phyloP scores from a whole-genome alignment of 306 rosid species.

The Fragaria ananassa region DNA sequence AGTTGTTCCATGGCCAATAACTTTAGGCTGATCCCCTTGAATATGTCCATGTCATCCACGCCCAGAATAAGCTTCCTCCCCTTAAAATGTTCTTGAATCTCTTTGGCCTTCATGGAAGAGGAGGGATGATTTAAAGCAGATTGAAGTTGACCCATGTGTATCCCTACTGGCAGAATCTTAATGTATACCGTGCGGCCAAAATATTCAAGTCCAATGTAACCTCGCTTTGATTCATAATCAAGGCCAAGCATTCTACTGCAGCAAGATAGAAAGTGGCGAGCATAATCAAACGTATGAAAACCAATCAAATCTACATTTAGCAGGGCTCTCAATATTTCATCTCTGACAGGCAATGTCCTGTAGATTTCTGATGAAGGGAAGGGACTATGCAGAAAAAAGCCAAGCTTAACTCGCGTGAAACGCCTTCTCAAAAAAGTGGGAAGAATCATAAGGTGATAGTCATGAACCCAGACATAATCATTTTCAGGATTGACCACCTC shows the following conservation, averaged over 20 bases:
- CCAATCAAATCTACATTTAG: conserved; percentile 80
- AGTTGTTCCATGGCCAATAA: conserved; percentile 70
- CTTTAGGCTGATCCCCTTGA: conserved; percentile 76
- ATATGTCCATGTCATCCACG: conserved; percentile 84
- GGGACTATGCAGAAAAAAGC: conserved; percentile 79
- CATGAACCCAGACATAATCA: conserved; percentile 90
- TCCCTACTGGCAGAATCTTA: conserved; percentile 73
- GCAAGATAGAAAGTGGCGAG: conserved; percentile 84
- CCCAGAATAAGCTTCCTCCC: conserved; percentile 71
- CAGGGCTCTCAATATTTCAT: conserved; percentile 67
- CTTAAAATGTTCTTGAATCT: conserved; percentile 45
- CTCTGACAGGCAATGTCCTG: conserved; percentile 71
- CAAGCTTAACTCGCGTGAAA: conserved; percentile 58
- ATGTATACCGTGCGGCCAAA: conserved; percentile 73
- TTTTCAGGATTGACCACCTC: conserved; percentile 70
- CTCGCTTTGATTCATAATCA: conserved; percentile 69
- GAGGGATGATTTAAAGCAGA: conserved; percentile 56
- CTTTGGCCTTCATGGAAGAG: conserved; percentile 47
- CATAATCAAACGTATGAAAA: conserved; percentile 87
- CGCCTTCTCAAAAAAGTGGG: conserved; percentile 78
- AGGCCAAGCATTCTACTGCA: conserved; percentile 85
- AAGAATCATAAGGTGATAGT: conserved; percentile 91
- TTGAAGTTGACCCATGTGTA: conserved; percentile 73
- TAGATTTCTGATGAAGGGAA: conserved; percentile 90
- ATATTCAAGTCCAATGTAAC: conserved; percentile 76